These are phyloP conservation scores for Phaeotremella skinneri DNA, from an alignment of 768 basidiomycete species.

Conservation along the genomic window DNA sequence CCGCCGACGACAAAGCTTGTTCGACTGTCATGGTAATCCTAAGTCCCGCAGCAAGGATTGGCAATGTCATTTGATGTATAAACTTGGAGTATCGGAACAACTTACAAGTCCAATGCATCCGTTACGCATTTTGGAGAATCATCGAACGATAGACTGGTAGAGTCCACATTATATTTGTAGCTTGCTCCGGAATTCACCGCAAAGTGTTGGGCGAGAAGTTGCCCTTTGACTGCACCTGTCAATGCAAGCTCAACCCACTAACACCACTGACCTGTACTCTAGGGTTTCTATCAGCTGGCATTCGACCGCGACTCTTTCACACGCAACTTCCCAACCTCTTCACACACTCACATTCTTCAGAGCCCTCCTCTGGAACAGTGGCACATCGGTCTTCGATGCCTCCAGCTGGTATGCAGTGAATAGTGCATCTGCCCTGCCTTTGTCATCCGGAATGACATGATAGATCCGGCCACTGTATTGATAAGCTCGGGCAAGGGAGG, in stretches of 20 bases:
- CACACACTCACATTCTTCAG: slow-evolving; percentile 24
- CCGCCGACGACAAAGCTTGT: neutral
- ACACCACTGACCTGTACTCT: neutral
- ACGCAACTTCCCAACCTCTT: too few relatives aligned
- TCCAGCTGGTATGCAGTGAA: slow-evolving; percentile 29
- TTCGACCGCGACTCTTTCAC: too few relatives aligned
- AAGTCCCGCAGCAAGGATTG: neutral
- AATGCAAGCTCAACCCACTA: neutral
- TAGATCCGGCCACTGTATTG: slow-evolving; percentile 20
- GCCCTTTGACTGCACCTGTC: slow-evolving; percentile 21
- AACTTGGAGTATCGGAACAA: neutral
- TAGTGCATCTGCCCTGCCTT: slow-evolving; percentile 12
- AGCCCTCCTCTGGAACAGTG: slow-evolving; percentile 30
- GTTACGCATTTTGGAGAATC: slow-evolving; percentile 24
- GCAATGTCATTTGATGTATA: neutral
- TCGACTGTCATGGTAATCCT: neutral
- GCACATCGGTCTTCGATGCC: slow-evolving; percentile 15
- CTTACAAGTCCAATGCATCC: slow-evolving; percentile 23
- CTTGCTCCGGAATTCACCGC: slow-evolving; percentile 34
- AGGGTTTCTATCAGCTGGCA: neutral
- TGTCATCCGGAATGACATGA: slow-evolving; percentile 18
- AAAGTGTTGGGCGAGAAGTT: slow-evolving; percentile 42
- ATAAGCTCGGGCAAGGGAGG: neutral
- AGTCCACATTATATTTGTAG: slow-evolving; percentile 45
- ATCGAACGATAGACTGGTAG: slow-evolving; percentile 35